Percentiles rank a stretch among this genome's conserved stretches.
Conservation (phyloP, 208 protist species). For the Phytomonas serpens region DNA sequence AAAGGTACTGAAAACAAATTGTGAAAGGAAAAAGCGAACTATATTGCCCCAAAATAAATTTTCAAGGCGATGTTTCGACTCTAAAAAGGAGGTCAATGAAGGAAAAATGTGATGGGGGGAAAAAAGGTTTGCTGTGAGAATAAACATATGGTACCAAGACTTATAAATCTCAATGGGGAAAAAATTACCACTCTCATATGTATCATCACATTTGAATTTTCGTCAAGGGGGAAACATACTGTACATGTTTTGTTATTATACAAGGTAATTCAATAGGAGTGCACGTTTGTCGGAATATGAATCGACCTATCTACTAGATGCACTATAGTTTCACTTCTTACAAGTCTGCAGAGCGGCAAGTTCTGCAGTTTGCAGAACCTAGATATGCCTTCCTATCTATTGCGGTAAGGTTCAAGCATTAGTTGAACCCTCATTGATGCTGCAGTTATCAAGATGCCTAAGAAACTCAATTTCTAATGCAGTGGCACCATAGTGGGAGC, state of each 20-base stretch:
- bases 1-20: constrained; percentile 1
- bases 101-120: background rate
- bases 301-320: background rate
- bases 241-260: background rate
- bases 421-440: background rate
- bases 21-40: background rate
- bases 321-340: background rate
- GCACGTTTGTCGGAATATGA: background rate
- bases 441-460: background rate
- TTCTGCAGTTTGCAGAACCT: background rate
- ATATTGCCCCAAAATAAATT: background rate
- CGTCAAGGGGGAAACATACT: background rate
- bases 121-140: background rate
- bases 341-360: background rate
- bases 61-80: background rate
- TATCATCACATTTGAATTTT: background rate
- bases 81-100: background rate
- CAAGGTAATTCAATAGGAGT: background rate
- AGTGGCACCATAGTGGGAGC: background rate
- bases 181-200: background rate
- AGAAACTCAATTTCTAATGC: background rate
- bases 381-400: background rate
- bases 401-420: background rate
- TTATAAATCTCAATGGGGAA: background rate
- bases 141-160: background rate